Base-by-base conservation (phyloP, 2,329 filamentous ascomycete species). In the Exophiala xenobiotica region DNA sequence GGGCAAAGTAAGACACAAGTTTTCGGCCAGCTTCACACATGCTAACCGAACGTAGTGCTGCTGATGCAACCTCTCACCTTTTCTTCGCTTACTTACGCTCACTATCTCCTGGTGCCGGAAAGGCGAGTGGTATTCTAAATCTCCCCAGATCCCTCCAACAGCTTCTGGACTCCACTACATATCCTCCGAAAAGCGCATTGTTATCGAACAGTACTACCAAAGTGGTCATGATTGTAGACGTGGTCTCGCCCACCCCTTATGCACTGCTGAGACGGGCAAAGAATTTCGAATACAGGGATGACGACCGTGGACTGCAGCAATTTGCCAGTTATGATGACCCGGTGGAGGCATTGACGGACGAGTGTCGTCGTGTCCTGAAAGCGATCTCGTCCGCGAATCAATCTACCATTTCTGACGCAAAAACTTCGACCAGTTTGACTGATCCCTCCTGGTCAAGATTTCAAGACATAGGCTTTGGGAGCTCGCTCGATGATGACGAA, bases 71-170 rank as follows among this genome's bases (percentile, higher is more conserved):
- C 16, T 96, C 91, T 65, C 93, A 99, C 74, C 76, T 99, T 48
- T 99, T 99, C 77, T 99, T 99, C 67, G 93, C 93, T 49, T 99
- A 97, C 68, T 81, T 99, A 41, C 83, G 93, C 62, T 96, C 91
- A 0, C 74, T 96, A 40, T 84, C 90, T 1, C 92, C 93, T n/a
- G 86, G 92, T 57, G 81, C 78, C 11, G 67, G 78, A 26, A 79
- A 85, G 57, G 75, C 86, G 46, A 88, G 83, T 57, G 88, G 88
- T 40, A 95, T 97, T 55, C 88, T 91, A 0, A 81, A 86, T 58
- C 80, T 99, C 12, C 93, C 93, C 6, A 86, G 91, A 66, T 96
- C 93, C 9, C 78, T 99, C 14, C 90, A 96, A 71, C 88, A 92
- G 61, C 78, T 99, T 9, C 78, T 97, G 27, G 85, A 92, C 64